Evolutionary conservation across 208 protist species (phyloP), one percentile per base, ranked within the genome.

Genomic region (Leishmania gerbilli): DNA sequence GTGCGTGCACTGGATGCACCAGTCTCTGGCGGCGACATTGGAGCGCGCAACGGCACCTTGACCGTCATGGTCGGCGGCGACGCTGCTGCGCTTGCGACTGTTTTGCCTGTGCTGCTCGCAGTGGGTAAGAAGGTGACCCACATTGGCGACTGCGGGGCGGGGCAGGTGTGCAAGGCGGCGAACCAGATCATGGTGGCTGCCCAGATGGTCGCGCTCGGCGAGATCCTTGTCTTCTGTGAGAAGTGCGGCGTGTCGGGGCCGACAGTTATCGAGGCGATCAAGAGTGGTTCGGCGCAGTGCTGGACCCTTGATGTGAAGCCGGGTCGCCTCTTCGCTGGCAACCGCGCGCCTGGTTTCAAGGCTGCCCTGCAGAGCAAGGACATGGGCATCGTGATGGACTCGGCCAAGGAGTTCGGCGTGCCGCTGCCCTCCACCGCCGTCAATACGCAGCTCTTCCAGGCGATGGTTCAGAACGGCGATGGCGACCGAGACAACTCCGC

Each of bases 51-150:
- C 80, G 98, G 92, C 13, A 97, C 92, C 4, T 90, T 99, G 17
- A 97, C 93, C 53, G 98, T 99, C 69, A 99, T 99, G 96, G 92
- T 98, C 27, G 98, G 98, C 71, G 98, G 98, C 47, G 95, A 98
- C 27, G 87, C 87, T 13, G 89, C 76, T 67, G 92, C 91, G 42
- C 84, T 99, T 11, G 84, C 84, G 72, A 72, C 56, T 65, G 91
- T 95, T 64, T 78, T 89, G 86, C 95, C 95, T 21, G 89, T 98
- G 77, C 88, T 98, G 78, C 82, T 86, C 45, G 92, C 89, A 51
- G 91, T 98, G 78, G 95, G 95, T 17, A 97, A 92, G 81, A 93
- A 75, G 58, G 90, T 98, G 72, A 97, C 93, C 34, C 93, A 95
- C 85, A 90, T 98, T 86, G 97, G 97, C 27, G 90, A 80, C 68